Evolutionary conservation across 2,329 filamentous ascomycete species (phyloP), one percentile per base, ranked within the genome.

Genomic region (Claviceps lovelessii): DNA sequence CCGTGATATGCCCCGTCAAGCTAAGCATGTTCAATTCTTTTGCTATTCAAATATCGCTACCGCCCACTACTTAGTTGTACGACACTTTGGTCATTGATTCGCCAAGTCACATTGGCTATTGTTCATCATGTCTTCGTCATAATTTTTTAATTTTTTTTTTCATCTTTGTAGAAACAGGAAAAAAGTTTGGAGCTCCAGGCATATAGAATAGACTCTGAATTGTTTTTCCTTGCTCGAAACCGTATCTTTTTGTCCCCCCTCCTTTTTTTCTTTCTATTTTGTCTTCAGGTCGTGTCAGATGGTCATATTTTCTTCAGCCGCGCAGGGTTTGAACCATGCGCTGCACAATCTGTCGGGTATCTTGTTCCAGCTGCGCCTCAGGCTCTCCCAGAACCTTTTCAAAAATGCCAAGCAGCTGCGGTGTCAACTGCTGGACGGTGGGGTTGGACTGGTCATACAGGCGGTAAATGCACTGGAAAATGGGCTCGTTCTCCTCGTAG

Each of bases 401-500:
- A 61, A 93, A 86, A 56, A 90, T 71, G 13, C 80, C 77, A 60
- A 89, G 72, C 55, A 93, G 75, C 65, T 81, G 77, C 42, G 81
- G 77, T 5, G 87, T 90, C 49, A 89, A 76, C 62, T 80, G 75
- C 68, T 84, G 80, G 49, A 90, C 78, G 2, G 82, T 85, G 13
- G 78, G 73, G 70, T 91, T 85, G 60, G 81, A 78, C 58, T 78
- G 74, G 62, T 85, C 79, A 69, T 90, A 96, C 60, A 97, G 79
- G 70, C 86, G 84, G 70, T 88, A 85, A 64, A 98, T 85, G 81
- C 90, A 94, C 68, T 86, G 80, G 73, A 86, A 98, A 57, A 97
- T 84, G 9, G 93, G 90, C 64, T 88, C 88, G 72, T 98, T 97
- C 80, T 97, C 93, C 71, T 96, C 90, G 63, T 81, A 97, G 69